Evolutionary conservation across 129 eudicot genomes (phyloP), one percentile per base, ranked within the genome.

Genomic region (Helianthus tuberosus): DNA sequence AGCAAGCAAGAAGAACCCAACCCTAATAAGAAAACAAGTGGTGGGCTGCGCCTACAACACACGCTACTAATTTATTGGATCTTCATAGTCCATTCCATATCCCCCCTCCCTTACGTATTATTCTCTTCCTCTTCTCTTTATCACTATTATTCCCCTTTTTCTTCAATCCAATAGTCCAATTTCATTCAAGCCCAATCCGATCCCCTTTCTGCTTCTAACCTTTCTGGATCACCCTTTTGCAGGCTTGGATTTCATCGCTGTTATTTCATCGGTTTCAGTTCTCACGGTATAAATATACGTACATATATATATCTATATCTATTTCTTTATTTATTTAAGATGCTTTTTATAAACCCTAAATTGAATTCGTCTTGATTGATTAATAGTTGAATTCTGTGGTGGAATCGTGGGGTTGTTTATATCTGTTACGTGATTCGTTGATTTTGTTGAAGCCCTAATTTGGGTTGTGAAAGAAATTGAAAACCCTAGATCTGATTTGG

Each of bases 151-250:
- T 50, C 38, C 6, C 32, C 3, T 43, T 3, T 20, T 27, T 44
- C 17, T 12, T 49, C 1, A 20, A 14, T 17, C 69, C 35, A 6
- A 47, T 29, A 58, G 75, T 68, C 75, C 81, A 77, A 58, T 77
- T 15, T 23, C 43, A 8, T 64, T 67, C 27, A 76, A 76, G 80
- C 80, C 80, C 80, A 76, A 66, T 46, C 39, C 64, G 20, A 48
- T 16, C 76, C 53, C 46, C 63, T 16, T 68, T 52, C 69, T 68
- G 69, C 61, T 54, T 43, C 60, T 58, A 76, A 48, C 68, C 23
- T 12, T 69, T 69, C 81, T 77, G 75, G 75, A 77, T 77, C 81
- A 68, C 69, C 23, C 32, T 29, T 46, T 51, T 77, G 63, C 81
- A 77, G 68, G 74, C 57, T 75, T 47, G 11, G 59, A n/a, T 11